Evolutionary conservation across 2,329 filamentous ascomycete species (phyloP).

Genomic region (Hymenoscyphus fructigenus): DNA sequence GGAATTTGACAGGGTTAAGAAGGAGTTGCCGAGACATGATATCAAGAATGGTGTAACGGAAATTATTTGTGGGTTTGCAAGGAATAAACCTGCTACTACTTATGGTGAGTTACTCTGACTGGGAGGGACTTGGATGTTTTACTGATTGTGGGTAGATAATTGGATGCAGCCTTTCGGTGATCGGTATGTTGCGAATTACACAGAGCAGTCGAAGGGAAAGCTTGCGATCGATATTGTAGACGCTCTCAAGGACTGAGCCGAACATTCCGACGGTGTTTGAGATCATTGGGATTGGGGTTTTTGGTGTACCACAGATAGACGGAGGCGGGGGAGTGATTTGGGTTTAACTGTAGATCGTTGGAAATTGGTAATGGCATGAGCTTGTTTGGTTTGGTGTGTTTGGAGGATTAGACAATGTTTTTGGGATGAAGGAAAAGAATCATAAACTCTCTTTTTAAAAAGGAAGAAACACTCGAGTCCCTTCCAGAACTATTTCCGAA

Average conservation of each 20-base stretch:
- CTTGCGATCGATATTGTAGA: not conserved
- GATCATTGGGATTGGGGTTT: too few relatives aligned
- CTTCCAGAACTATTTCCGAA: too few relatives aligned
- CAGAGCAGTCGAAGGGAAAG: not conserved
- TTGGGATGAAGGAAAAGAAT: too few relatives aligned
- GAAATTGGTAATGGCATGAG: too few relatives aligned
- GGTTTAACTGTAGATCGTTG: too few relatives aligned
- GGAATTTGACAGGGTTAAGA: conserved; percentile 31
- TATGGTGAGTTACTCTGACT: not conserved
- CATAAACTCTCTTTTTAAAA: too few relatives aligned
- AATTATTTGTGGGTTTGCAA: conserved; percentile 13
- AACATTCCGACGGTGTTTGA: too few relatives aligned
- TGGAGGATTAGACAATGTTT: too few relatives aligned
- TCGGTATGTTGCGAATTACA: not conserved
- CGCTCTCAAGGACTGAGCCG: not conserved
- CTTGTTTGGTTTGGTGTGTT: too few relatives aligned
- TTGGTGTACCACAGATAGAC: too few relatives aligned
- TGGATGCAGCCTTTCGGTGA: not conserved
- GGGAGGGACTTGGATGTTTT: not conserved
- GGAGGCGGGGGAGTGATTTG: too few relatives aligned
- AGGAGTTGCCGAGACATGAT: conserved; percentile 36
- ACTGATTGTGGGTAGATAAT: not conserved
- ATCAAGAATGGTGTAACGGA: conserved; percentile 36
- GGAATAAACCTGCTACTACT: not conserved
- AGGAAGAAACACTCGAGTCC: too few relatives aligned